phyloP scores from a whole-genome alignment of 2,329 filamentous ascomycete species.

The Shiraia sp. region DNA sequence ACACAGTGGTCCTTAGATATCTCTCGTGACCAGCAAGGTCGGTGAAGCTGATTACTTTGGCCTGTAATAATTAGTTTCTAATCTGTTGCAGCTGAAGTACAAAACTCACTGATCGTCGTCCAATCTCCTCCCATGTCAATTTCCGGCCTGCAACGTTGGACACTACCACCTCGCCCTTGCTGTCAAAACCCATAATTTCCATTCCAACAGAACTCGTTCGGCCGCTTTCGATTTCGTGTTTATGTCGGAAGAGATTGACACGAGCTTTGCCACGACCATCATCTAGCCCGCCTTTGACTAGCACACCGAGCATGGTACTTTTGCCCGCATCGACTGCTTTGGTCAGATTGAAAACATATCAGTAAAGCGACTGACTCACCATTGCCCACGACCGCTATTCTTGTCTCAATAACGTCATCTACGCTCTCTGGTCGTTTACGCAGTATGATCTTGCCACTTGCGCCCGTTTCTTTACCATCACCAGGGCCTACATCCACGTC shows the following conservation, averaged over 20 bases:
- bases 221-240: conserved; percentile 95
- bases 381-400: conserved; percentile 96
- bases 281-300: conserved; percentile 93
- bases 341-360: conserved; percentile 6
- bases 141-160: conserved; percentile 82
- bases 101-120: conserved; percentile 71
- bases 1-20: conserved; percentile 94
- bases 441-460: conserved; percentile 84
- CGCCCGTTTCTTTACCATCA: conserved; percentile 70
- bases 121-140: conserved; percentile 97
- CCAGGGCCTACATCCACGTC: conserved; percentile 69
- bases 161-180: conserved; percentile 77
- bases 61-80: conserved; percentile 40
- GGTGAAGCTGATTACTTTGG: conserved; percentile 96
- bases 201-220: conserved; percentile 95
- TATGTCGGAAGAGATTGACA: conserved; percentile 95
- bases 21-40: conserved; percentile 95
- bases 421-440: conserved; percentile 72
- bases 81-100: neutral
- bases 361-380: conserved; percentile 51
- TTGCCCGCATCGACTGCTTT: conserved; percentile 85
- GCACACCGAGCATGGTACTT: conserved; percentile 90
- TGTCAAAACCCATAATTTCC: conserved; percentile 97
- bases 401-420: conserved; percentile 90
- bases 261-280: conserved; percentile 92